A percentile compares a stretch with the other conserved stretches of the same genome.
These are phyloP conservation scores for Pseudogymnoascus sp. DNA, from an alignment of 2,329 filamentous ascomycete species.

Conservation along the genomic window DNA sequence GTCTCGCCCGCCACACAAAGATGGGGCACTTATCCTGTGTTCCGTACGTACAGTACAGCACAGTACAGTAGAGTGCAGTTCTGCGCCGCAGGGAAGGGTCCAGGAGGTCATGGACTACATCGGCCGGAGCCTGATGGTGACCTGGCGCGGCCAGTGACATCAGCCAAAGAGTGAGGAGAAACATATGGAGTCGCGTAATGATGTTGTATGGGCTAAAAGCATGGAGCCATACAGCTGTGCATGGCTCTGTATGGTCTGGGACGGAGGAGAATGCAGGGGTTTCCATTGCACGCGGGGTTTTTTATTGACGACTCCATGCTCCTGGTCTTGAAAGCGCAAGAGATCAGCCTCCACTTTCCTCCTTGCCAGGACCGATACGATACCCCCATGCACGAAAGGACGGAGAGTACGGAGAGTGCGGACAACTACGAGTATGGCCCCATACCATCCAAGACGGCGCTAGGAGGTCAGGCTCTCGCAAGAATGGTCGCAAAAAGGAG, in stretches of 20 bases:
- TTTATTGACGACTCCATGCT: slow-evolving; percentile 3
- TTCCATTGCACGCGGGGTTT: slow-evolving; percentile 5
- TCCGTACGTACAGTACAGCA: not conserved
- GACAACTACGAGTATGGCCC: not conserved
- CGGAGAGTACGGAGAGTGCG: not conserved
- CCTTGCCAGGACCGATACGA: slow-evolving; percentile 2
- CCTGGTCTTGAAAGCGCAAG: slow-evolving; percentile 8
- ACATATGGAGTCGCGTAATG: slow-evolving; percentile 6
- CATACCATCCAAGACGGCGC: slow-evolving; percentile 5
- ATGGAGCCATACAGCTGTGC: slow-evolving; percentile 5
- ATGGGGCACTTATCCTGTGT: slow-evolving; percentile 5
- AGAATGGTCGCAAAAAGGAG: not conserved
- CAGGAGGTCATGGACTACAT: not conserved
- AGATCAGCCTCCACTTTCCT: slow-evolving; percentile 7
- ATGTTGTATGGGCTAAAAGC: slow-evolving; percentile 2
- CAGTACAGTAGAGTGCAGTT: not conserved
- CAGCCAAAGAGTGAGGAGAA: slow-evolving; percentile 4
- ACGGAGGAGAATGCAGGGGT: slow-evolving; percentile 1
- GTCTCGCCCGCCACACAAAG: slow-evolving; percentile 5
- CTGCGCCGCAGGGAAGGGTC: not conserved
- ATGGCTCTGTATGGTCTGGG: slow-evolving; percentile 3
- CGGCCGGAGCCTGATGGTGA: slow-evolving; percentile 1
- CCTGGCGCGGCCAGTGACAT: slow-evolving; percentile 3
- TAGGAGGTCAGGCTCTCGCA: slow-evolving; percentile 7
- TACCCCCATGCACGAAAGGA: not conserved